Evolutionary conservation across 2,329 filamentous ascomycete genomes (phyloP), one percentile per base, ranked within the genome.

Genomic region (Chaetomiaceae sp.): DNA sequence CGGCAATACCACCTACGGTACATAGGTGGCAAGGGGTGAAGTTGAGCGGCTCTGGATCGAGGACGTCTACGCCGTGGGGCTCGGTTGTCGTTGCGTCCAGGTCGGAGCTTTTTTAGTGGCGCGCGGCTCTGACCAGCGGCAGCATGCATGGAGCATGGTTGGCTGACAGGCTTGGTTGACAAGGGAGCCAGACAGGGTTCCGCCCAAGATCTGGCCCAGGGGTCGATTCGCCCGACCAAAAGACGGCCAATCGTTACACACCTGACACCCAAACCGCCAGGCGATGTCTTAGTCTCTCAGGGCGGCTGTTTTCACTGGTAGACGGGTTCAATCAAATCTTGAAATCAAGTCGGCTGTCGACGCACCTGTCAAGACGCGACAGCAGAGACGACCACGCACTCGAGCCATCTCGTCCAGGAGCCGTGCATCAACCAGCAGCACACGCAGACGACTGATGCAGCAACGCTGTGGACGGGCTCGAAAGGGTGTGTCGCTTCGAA

Each of bases 201-300:
- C n/a, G 42, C 40, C 23, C 42, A 49, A 53, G 55, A 58, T 57
- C 49, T 52, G 48, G 53, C 23, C 55, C 29, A 48, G 47, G 58
- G 54, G 53, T 46, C 51, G 32, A 43, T 45, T 54, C 38, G 23
- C 36, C 25, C 44, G 41, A 21, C 50, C 52, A 51, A 13, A 45
- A 27, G n/a, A 34, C 32, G 51, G 33, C 60, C 60, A 62, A 62
- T 61, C 58, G 51, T 62, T 61, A 48, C 48, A 38, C 33, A 30
- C 32, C 54, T 21, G 34, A 37, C 42, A 29, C 43, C 51, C 29
- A 55, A 55, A 33, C 25, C 25, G 42, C 38, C 23, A 13, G 27
- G 5, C 10, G 37, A 18, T 53, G 38, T 50, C 41, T 54, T 23
- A 14, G n/a, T 29, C 42, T 44, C 29, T 20, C 18, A 37, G 32